A percentile compares a stretch with the other conserved stretches of the same genome.
phyloP scores from a whole-genome alignment of 495 filamentous ascomycete genomes.

The Penicillium riverlandense region DNA sequence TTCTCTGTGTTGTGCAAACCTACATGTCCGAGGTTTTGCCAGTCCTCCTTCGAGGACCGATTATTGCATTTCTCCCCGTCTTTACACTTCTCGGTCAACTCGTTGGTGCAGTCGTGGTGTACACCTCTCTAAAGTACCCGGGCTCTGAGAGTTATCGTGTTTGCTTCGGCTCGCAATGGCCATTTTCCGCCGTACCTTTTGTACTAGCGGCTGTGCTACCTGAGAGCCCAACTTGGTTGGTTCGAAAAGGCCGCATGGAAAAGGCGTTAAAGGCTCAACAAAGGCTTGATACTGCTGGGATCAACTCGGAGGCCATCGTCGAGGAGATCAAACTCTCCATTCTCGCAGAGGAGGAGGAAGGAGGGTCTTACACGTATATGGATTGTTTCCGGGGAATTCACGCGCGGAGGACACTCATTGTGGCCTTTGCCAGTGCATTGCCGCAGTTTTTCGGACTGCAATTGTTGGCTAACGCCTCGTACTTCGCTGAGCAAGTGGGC shows the following conservation, averaged over 20 bases:
- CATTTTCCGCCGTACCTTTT: conserved; percentile 19
- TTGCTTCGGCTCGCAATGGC: conserved; percentile 28
- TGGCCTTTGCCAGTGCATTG: conserved; percentile 27
- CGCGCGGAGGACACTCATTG: conserved; percentile 38
- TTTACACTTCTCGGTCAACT: conserved; percentile 41
- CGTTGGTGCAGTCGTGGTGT: conserved; percentile 34
- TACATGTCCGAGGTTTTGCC: conserved; percentile 43
- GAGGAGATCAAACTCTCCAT: conserved; percentile 16
- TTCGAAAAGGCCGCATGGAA: conserved; percentile 3
- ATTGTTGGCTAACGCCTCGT: conserved; percentile 23
- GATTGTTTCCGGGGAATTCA: conserved; percentile 41
- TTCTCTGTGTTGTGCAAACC: conserved; percentile 35
- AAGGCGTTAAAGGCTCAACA: conserved; percentile 10
- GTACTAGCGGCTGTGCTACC: conserved; percentile 9
- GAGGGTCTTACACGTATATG: conserved; percentile 16
- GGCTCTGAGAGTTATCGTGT: conserved; percentile 15
- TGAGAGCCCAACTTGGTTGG: conserved; percentile 16
- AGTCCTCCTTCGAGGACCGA: conserved; percentile 30
- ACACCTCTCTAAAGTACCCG: conserved; percentile 10
- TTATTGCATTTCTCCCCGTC: conserved; percentile 36
- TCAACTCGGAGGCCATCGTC: conserved; percentile 9
- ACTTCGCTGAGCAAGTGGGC: conserved; percentile 28
- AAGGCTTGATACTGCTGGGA: conserved; percentile 6
- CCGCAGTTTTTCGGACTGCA: conserved; percentile 27
- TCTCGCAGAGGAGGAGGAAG: conserved; percentile 15